Evolutionary conservation across 192 early-diverging fungal species (phyloP), one percentile per base, ranked within the genome.

Genomic region (Linnemannia elongata): DNA sequence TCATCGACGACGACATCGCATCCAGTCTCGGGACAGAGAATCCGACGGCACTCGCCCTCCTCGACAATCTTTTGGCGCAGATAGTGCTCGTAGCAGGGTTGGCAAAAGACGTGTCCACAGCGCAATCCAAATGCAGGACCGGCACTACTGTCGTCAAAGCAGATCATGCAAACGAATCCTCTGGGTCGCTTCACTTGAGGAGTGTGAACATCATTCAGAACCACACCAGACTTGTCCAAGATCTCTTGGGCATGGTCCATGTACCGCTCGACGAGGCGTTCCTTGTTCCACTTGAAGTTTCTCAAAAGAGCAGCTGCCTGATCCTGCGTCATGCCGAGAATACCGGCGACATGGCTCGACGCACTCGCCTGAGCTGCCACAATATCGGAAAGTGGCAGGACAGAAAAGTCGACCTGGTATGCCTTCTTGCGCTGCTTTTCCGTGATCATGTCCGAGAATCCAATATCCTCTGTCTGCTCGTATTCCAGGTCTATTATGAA

Each of bases 21-120:
- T 22, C 91, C 90, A 70, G 91, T 77, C 45, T 92, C 93, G 47
- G 94, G 93, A 76, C 99, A 99, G 80, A 94, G 92, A 71, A 99
- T 99, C 71, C 94, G 88, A 78, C 97, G 90, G 70, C 94, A 95
- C 85, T 97, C 97, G 68, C 98, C 97, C 88, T 99, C 97, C 44
- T 94, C 95, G 73, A 88, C 88, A 81, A 97, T 96, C 89, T 99
- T 99, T 80, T 95, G 91, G 17, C 88, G 90, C 39, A 99, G 85
- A 83, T 98, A 99, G 71, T 94, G 94, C 72, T 85, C 82, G 88
- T 98, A 99, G 88, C 99, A 99, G 54, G 93, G 91, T 52, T 82
- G 81, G 85, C 98, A 99, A 90, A 97, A 99, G 8, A 96, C 87
- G 87, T 99, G 98, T 5, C 93, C 91, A 88, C 99, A 99, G 33